These are phyloP conservation scores for Fusarium sp. DNA, from an alignment of 2,329 filamentous ascomycete genomes.

Conservation along the genomic window DNA sequence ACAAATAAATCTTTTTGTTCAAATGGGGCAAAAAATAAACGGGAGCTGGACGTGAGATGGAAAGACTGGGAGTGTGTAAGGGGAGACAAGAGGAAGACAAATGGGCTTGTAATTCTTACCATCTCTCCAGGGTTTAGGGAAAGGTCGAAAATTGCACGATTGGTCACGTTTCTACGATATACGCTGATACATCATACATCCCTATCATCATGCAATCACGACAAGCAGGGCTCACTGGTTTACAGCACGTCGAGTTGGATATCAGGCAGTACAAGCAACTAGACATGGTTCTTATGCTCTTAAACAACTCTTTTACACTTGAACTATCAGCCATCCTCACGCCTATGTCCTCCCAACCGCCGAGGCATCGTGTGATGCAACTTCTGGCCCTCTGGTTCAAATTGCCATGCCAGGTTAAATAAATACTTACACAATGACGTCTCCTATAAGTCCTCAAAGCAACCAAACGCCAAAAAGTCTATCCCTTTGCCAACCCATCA, in stretches of 20 bases:
- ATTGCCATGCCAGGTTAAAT: constrained; percentile 31
- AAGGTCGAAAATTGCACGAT: constrained; percentile 49
- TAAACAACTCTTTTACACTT: constrained; percentile 36
- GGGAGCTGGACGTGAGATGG: constrained; percentile 32
- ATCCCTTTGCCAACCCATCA: constrained; percentile 32
- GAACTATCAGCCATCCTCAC: constrained; percentile 21
- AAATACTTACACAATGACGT: constrained; percentile 36
- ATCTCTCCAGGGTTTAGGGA: constrained; percentile 51
- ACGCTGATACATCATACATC: constrained; percentile 23
- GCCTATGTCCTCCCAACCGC: constrained; percentile 26
- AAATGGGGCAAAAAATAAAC: constrained; percentile 50
- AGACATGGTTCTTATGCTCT: constrained; percentile 44
- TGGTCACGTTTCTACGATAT: constrained; percentile 46
- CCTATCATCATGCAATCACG: constrained; percentile 42
- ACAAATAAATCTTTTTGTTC: constrained; percentile 53
- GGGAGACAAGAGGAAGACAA: constrained; percentile 43
- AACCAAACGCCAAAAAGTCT: constrained; percentile 49
- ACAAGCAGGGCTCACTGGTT: constrained; percentile 28
- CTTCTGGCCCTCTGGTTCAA: constrained; percentile 30
- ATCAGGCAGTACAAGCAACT: constrained; percentile 37
- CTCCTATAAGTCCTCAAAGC: constrained; percentile 36
- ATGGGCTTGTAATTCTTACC: constrained; percentile 52
- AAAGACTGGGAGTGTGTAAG: constrained; percentile 33
- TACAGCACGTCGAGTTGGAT: constrained; percentile 28
- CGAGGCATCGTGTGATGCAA: constrained; percentile 36